These are phyloP conservation scores for Cystobasidiopsis lactophilus DNA, from an alignment of 768 basidiomycete species.

Conservation along the genomic window DNA sequence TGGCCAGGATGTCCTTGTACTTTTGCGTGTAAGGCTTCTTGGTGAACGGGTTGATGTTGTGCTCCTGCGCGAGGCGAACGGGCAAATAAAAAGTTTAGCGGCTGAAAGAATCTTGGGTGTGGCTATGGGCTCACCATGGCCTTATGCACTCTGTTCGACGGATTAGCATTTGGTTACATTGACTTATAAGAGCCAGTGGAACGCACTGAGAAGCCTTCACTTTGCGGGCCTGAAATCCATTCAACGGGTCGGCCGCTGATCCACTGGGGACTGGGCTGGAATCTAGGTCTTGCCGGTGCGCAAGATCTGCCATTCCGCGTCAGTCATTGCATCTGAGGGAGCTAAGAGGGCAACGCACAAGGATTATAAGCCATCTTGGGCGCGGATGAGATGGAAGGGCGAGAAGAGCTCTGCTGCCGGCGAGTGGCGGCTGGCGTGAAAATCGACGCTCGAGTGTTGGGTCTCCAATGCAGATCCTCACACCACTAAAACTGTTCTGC, in stretches of 20 bases:
- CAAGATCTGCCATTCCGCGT: background rate
- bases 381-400: too few species aligned
- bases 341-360: too few species aligned
- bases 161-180: background rate
- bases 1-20: conserved; percentile 67
- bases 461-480: too few species aligned
- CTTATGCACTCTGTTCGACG: background rate
- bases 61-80: conserved; percentile 32
- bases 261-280: too few species aligned
- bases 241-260: background rate
- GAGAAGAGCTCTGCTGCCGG: too few species aligned
- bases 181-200: background rate
- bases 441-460: too few species aligned
- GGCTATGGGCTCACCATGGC: background rate
- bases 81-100: background rate
- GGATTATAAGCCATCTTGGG: too few species aligned
- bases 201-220: background rate
- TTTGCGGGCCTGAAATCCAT: background rate
- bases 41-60: conserved; percentile 72
- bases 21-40: conserved; percentile 48
- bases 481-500: too few species aligned
- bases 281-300: background rate
- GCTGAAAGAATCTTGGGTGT: background rate
- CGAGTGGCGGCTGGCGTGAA: too few species aligned
- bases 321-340: too few species aligned